Conservation (phyloP, 2,329 filamentous ascomycete genomes). For the Clonostachys sp. region DNA sequence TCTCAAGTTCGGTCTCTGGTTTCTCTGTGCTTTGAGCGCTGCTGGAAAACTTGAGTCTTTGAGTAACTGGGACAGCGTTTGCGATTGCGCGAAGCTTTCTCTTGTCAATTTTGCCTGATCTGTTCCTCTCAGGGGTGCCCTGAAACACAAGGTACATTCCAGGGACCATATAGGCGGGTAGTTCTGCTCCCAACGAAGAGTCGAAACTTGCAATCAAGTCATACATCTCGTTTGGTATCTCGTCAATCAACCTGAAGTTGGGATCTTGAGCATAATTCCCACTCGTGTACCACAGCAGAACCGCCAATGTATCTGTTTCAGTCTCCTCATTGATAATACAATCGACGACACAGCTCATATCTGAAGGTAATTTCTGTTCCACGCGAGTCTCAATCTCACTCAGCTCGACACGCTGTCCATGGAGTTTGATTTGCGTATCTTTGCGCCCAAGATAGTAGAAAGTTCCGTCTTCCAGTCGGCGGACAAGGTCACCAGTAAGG, state of each 20-base stretch:
- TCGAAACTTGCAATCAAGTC: not conserved
- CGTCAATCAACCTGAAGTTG: not conserved
- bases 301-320: not conserved
- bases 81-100: constrained; percentile 7
- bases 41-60: constrained; percentile 2
- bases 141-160: constrained; percentile 17
- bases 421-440: constrained; percentile 51
- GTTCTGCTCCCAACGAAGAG: not conserved
- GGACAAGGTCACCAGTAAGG: constrained; percentile 38
- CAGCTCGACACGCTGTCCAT: constrained; percentile 48
- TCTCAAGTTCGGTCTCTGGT: constrained; percentile 25
- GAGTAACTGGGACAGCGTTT: constrained; percentile 10
- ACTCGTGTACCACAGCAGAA: not conserved
- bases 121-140: constrained; percentile 12
- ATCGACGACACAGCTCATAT: not conserved
- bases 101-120: constrained; percentile 23
- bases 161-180: constrained; percentile 24
- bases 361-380: not conserved
- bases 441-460: constrained; percentile 41
- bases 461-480: constrained; percentile 19
- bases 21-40: not conserved
- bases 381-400: constrained; percentile 8
- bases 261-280: not conserved
- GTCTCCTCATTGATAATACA: not conserved
- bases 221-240: not conserved